Base-by-base conservation (phyloP, 495 filamentous ascomycete species). In the Jackrogersella multiformis region DNA sequence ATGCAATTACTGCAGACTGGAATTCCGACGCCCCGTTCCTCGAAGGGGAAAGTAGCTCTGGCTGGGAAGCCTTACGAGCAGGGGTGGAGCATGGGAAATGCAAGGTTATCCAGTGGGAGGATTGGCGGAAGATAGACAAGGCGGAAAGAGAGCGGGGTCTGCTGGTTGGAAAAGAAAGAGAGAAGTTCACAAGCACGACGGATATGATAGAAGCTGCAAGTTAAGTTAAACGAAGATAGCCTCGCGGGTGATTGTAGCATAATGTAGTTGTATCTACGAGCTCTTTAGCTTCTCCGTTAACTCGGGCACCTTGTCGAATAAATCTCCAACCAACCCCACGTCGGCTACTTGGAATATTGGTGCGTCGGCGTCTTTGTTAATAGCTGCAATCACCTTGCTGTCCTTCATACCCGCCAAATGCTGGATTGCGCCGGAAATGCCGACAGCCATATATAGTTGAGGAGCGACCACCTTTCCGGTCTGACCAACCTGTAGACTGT, bases 401-500 rank as follows among this genome's bases (percentile, higher is more conserved):
- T 99, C 95, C 86, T 99, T 99, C 95, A 99, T 99, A 74, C 95
- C 95, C 39, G 96, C 96, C 79, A 99, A 81, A 85, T 99, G 95
- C 80, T 99, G 95, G 66, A 99, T 99, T 20, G 95, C 95, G 45
- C 95, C 95, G 5, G 91, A 95, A 73, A 99, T 98, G 72, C 95
- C 95, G 13, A 93, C 94, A 28, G 92, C 95, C 60, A 99, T 85
- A 75, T 99, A 99, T 63, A 98, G 81, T 78, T 99, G 90, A 56
- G 95, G 95, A 39, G 95, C 95, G 30, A 99, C 93, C 61, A 97
- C 96, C 87, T 99, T 99, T 63, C 95, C 95, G 5, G 95, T 99
- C 81, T 99, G 95, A 9, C 95, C 95, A 65, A 99, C 93, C 80
- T 99, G 95, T 73, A 99, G 80, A 80, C 92, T 96, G 86, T 99